These are phyloP conservation scores for Ambrosia hybrid DNA, from an alignment of 140 eudicot species.

Conservation along the genomic window DNA sequence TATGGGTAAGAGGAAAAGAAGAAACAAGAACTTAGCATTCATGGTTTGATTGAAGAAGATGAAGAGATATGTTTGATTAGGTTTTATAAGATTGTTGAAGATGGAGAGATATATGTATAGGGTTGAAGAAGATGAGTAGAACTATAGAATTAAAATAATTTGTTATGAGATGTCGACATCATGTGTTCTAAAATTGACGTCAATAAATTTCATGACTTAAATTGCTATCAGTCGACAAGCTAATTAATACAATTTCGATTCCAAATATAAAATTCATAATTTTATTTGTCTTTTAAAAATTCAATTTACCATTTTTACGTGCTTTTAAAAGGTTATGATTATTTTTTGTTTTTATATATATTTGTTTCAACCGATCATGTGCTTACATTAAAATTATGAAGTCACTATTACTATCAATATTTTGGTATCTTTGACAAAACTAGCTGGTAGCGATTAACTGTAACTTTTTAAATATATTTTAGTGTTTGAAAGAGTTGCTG, in stretches of 20 bases:
- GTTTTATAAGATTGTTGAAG: neutral
- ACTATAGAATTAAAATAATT: neutral
- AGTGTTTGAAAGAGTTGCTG: no score
- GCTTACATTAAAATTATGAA: no score
- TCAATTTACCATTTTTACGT: no score
- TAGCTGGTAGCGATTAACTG: no score
- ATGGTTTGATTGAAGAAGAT: conserved; percentile 1
- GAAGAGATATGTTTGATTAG: neutral
- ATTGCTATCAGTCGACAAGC: neutral
- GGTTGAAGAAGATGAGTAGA: neutral
- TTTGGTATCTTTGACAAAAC: no score
- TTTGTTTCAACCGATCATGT: no score
- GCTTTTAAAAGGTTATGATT: no score
- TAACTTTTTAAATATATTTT: no score
- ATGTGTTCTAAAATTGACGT: neutral
- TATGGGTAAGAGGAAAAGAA: conserved; percentile 30
- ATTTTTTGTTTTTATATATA: no score
- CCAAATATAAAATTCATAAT: neutral
- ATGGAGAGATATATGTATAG: neutral
- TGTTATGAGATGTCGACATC: conserved; percentile 2
- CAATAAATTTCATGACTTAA: neutral
- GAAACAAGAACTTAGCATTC: conserved; percentile 1
- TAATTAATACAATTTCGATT: neutral
- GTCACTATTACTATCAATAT: no score
- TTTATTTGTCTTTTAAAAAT: no score